Base-by-base conservation (phyloP, 208 protist species). In the Acanthamoeba healyi region DNA sequence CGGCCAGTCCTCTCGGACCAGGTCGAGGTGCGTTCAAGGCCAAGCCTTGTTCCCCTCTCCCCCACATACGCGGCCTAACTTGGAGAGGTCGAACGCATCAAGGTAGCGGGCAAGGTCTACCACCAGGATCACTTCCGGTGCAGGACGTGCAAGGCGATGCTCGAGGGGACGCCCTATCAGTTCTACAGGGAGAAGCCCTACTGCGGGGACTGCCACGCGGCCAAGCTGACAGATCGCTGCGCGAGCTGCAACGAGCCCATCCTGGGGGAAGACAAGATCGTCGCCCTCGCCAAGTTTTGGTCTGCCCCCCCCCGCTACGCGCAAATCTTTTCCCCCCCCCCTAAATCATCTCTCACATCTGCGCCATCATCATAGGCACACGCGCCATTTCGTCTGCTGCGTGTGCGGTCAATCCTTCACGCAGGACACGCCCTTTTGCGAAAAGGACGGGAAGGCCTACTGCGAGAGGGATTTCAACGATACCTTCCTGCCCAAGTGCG, bases 391-490 rank as follows among this genome's bases (percentile, higher is more conserved):
- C 42, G 2, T 6, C 36, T 84, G 74, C n/a, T 84, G 12, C 74
- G 74, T 84, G 32, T 84, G 74, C 74, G 1, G 51, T 19, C 24
- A 9, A 1, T 19, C 36, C 40, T 84, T 84, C 40, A 84, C 36
- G 19, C 74, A 44, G 74, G 42, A 51, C 15, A 84, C 74, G 7
- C 74, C 74, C 15, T 84, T 84, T 26, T 84, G 74, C 74, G 74
- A 84, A 36, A 40, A 51, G 36, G 74, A 84, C 24, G 74, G 74
- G 1, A 46, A 84, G 74, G 74, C 74, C 36, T 84, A 84, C 36
- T 84, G 74, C 36, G 74, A 84, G 40, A 84, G 19, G 36, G 74
- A 84, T 36, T 84, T 84, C 32, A 84, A 84, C 40, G 24, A 84
- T 10, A 36, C 74, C 4, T 84, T 84, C 22, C 36, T 84, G 1